phyloP scores from a whole-genome alignment of 2,329 filamentous ascomycete genomes.

The Aspergillus novoparasiticus region DNA sequence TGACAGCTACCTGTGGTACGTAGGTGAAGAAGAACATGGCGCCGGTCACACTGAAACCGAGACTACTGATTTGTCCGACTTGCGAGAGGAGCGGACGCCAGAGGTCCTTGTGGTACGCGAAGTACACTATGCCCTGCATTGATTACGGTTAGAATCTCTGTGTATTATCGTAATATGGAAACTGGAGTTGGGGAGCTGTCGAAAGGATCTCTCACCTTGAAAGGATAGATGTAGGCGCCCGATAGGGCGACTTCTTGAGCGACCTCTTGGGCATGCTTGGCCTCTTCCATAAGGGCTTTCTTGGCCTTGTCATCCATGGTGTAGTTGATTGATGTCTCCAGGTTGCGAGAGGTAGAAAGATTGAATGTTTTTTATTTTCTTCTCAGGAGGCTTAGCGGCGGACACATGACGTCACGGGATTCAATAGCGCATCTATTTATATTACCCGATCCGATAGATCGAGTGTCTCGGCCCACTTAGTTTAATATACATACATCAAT shows the following conservation, averaged over 20 bases:
- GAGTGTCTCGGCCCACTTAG: not conserved
- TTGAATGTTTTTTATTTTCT: not conserved
- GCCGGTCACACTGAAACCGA: slow-evolving; percentile 72
- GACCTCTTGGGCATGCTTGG: slow-evolving; percentile 64
- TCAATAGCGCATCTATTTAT: not conserved
- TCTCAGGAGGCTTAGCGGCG: not conserved
- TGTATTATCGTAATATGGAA: no score
- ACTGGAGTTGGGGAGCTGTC: no score
- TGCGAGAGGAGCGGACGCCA: slow-evolving; percentile 62
- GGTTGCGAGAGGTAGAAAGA: not conserved
- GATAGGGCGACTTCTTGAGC: slow-evolving; percentile 72
- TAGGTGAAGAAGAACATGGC: slow-evolving; percentile 91
- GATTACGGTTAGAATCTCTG: not conserved
- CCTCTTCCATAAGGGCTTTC: slow-evolving; percentile 68
- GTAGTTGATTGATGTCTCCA: not conserved
- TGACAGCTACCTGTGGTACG: slow-evolving; percentile 76
- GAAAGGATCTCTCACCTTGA: slow-evolving; percentile 57
- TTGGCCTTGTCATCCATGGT: slow-evolving; percentile 55
- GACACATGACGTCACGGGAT: not conserved
- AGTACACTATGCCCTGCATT: slow-evolving; percentile 61
- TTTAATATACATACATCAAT: not conserved
- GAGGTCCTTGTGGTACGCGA: slow-evolving; percentile 58
- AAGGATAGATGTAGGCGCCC: slow-evolving; percentile 80
- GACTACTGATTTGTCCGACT: slow-evolving; percentile 63
- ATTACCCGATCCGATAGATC: not conserved